Base-by-base conservation (phyloP, 2,329 filamentous ascomycete genomes). In the Alternaria sp. region DNA sequence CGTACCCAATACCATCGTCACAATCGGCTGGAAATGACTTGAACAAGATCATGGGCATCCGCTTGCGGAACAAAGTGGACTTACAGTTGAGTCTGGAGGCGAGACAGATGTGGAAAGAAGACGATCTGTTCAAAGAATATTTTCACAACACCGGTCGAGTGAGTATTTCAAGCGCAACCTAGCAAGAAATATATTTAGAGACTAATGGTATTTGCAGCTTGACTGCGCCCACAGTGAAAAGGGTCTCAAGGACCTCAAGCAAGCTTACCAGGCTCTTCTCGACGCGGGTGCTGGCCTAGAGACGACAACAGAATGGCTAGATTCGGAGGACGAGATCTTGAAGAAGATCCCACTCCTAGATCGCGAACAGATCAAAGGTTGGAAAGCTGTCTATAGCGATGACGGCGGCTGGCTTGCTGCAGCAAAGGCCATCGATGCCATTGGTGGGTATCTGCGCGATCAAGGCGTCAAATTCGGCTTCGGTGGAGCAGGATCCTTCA, bases 1-100 rank as follows among this genome's bases (percentile, higher is more conserved):
- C 80, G 0, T 80, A 84, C 59, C 76, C 76, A 1, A 79, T 84
- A 4, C 83, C 84, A 1, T 85, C 83, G 6, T 73, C 77, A 6
- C 83, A 84, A 55, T 82, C 83, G 13, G 83, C 83, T 4, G 83
- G 83, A n/a, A 84, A 84, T 73, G 84, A 85, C 66, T 74, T 85
- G 44, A 84, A 85, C 67, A 85, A 85, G 62, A 85, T 85, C 58
- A 79, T 81, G 81, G 73, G 73, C 3, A 67, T 77, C 43, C 69
- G 73, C 32, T 32, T 82, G 17, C 78, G 79, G 75, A 83, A 72
- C 60, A 80, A 77, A 69, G 82, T 81, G 43, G 73, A 80, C 44
- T 59, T 73, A 6, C 71, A 81, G 50, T 36, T 77, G 40, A 75
- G 73, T 56, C 56, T 77, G 21, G 74, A 76, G 57, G 73, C 74